Conservation (phyloP, 2,329 filamentous ascomycete species). For the Curvularia spicifera region DNA sequence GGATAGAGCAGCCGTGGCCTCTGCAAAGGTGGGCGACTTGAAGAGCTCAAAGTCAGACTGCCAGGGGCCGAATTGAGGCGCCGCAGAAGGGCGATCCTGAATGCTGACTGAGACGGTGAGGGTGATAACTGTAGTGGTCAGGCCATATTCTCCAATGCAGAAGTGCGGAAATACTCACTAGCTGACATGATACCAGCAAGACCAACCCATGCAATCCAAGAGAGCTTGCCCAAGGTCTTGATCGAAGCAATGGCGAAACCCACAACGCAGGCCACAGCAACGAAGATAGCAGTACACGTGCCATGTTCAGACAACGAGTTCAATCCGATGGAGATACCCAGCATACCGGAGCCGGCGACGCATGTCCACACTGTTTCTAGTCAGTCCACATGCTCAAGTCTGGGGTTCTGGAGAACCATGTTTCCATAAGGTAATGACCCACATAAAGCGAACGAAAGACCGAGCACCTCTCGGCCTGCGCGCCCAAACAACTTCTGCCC, state of each 20-base stretch:
- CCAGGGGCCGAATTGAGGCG: slow-evolving; percentile 30
- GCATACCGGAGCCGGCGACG: slow-evolving; percentile 71
- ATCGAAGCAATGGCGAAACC: slow-evolving; percentile 57
- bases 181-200: slow-evolving; percentile 28
- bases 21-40: slow-evolving; percentile 21
- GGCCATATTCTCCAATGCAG: background rate
- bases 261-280: slow-evolving; percentile 63
- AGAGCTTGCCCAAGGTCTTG: slow-evolving; percentile 44
- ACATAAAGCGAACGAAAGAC: slow-evolving; percentile 46
- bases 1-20: slow-evolving; percentile 30
- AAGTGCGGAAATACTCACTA: slow-evolving; percentile 21
- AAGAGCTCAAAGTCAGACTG: slow-evolving; percentile 32
- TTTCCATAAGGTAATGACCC: slow-evolving; percentile 13
- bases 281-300: slow-evolving; percentile 70
- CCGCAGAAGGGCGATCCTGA: slow-evolving; percentile 33
- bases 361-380: slow-evolving; percentile 52
- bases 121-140: slow-evolving; percentile 26
- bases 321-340: slow-evolving; percentile 54
- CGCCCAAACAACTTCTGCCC: slow-evolving; percentile 62
- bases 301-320: slow-evolving; percentile 64
- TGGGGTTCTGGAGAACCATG: slow-evolving; percentile 19
- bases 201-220: slow-evolving; percentile 37
- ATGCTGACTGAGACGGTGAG: slow-evolving; percentile 37
- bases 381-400: slow-evolving; percentile 4
- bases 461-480: slow-evolving; percentile 58